Base-by-base conservation (phyloP, 164 flowering plant genomes). In the Piper longum region DNA sequence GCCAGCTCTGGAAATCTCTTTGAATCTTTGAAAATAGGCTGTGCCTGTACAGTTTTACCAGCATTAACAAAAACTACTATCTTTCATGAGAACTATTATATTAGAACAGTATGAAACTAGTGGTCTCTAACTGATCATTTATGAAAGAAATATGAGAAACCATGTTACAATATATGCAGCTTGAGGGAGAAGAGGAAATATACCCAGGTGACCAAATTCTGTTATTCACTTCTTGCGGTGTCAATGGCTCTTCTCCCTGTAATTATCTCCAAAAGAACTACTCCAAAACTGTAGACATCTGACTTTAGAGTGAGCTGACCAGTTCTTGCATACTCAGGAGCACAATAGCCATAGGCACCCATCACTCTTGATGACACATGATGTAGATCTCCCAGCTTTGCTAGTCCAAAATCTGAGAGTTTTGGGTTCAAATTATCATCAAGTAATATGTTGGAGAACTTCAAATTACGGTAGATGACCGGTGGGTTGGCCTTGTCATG, bases 181-280 rank as follows among this genome's bases (percentile, higher is more conserved):
- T 19, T 7, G 4, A 43, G 11, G 52, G 52, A 54, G 43, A 60
- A 62, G 58, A 26, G 18, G 41, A 64, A 4, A 74, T 3, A 14
- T 75, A 86, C 91, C 91, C 91, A 86, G 54, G 88, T 9, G 62
- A 82, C 88, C 55, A 84, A 73, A 68, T 86, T 86, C 66, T 86
- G 88, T 62, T 84, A 83, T 0, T 78, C 80, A 3, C 40, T 67
- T 39, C 67, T 77, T 13, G 87, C 78, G n/a, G 84, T 78, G 73
- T 86, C 91, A 39, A 86, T 64, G 26, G 81, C 91, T 75, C 82
- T 77, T 67, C 84, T 72, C 16, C 91, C 91, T 1, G 91, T 79
- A 48, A 86, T 80, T 57, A 86, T 75, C 66, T 86, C 91, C 54
- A 86, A 66, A 16, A 86, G 43, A 66, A 86, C 80, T 55, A 86